Evolutionary conservation across 1,284 basidiomycete genomes (phyloP).

Genomic region (Rhodotorula sp.): DNA sequence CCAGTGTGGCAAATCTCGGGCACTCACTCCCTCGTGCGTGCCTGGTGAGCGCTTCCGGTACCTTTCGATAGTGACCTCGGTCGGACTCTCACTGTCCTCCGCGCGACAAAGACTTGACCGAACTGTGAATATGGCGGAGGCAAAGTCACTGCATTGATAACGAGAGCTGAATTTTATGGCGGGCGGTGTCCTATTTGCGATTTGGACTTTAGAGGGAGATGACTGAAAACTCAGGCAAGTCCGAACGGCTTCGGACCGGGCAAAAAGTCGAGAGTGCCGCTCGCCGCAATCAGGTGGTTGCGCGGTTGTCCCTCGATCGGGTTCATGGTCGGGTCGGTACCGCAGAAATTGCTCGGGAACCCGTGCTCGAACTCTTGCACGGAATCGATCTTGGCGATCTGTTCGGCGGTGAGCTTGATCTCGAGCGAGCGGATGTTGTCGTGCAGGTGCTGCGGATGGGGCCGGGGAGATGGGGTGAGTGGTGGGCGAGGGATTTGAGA

Average conservation of each 20-base stretch:
- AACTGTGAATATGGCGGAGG: too few relatives aligned
- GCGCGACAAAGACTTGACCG: too few relatives aligned
- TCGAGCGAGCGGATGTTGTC: slow-evolving; percentile 56
- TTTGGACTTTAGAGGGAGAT: background rate
- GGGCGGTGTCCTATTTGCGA: background rate
- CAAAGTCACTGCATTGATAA: too few relatives aligned
- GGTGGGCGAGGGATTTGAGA: too few relatives aligned
- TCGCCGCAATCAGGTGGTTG: background rate
- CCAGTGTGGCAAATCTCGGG: too few relatives aligned
- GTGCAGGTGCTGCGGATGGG: slow-evolving; percentile 50
- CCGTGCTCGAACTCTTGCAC: slow-evolving; percentile 43
- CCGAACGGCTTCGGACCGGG: slow-evolving; percentile 10
- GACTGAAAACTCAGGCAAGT: background rate
- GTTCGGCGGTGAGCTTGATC: slow-evolving; percentile 53
- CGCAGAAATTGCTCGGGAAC: slow-evolving; percentile 43
- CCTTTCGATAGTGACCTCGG: too few relatives aligned
- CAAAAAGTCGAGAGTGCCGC: slow-evolving; percentile 9
- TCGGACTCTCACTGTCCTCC: too few relatives aligned
- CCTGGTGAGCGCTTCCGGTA: too few relatives aligned
- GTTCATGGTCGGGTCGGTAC: slow-evolving; percentile 12
- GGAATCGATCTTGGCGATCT: slow-evolving; percentile 51
- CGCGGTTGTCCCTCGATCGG: slow-evolving; percentile 26
- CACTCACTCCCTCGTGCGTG: too few relatives aligned
- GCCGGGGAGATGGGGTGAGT: background rate
- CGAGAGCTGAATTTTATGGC: background rate